Conservation (phyloP, 2,329 filamentous ascomycete species). For the Proliferodiscus dingleyae region DNA sequence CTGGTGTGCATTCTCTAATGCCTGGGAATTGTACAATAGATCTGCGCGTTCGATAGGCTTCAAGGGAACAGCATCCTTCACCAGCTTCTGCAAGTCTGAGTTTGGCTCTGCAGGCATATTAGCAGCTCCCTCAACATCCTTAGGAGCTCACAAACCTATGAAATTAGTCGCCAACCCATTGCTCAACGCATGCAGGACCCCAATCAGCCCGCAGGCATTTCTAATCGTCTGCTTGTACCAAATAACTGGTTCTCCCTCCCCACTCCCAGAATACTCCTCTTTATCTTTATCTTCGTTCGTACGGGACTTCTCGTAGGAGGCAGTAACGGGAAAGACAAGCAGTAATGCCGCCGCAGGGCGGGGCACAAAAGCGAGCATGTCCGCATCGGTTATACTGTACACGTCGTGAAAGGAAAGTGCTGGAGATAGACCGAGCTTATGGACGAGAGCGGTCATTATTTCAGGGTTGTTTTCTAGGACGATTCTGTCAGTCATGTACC, state of each 20-base stretch:
- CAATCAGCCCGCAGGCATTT: conserved; percentile 90
- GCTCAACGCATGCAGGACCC: conserved; percentile 71
- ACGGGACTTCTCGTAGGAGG: conserved; percentile 73
- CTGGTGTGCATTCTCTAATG: conserved; percentile 73
- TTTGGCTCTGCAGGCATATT: conserved; percentile 25
- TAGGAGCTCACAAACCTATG: conserved; percentile 63
- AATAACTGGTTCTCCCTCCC: conserved; percentile 67
- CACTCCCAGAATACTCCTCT: conserved; percentile 62
- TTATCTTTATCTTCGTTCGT: conserved; percentile 63
- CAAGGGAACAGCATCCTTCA: conserved; percentile 66
- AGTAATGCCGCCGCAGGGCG: conserved; percentile 84
- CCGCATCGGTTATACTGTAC: conserved; percentile 81
- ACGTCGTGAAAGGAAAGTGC: conserved; percentile 81
- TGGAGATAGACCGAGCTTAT: conserved; percentile 77
- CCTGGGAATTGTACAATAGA: conserved; percentile 70
- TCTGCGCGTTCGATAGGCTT: conserved; percentile 61
- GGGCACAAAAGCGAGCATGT: conserved; percentile 80
- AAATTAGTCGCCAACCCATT: conserved; percentile 72
- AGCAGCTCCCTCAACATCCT: neutral
- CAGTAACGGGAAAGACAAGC: conserved; percentile 83
- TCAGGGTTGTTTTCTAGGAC: conserved; percentile 69
- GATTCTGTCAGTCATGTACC: no score
- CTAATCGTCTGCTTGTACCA: conserved; percentile 96
- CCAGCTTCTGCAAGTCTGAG: conserved; percentile 52
- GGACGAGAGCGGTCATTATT: conserved; percentile 79